Evolutionary conservation across 805 yeast genomes (phyloP).

Genomic region (Zygosaccharomyces gambellarensis): DNA sequence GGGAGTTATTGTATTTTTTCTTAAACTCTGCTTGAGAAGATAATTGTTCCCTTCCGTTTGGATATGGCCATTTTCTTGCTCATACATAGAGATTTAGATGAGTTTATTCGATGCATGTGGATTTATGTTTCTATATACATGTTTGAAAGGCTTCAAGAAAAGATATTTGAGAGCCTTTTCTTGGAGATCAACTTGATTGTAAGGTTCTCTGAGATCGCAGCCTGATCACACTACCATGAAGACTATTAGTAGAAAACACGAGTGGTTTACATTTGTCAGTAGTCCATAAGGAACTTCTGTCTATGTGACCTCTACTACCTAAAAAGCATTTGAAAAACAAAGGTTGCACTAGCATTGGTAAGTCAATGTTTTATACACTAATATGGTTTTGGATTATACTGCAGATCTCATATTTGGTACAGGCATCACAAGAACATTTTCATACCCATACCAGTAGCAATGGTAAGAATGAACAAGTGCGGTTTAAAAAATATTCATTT

Average conservation of each 20-base stretch:
- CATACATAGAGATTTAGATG: not conserved
- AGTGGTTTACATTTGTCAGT: not conserved
- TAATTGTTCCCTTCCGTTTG: not conserved
- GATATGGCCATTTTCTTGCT: not conserved
- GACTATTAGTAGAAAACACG: not conserved
- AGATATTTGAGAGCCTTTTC: too few species aligned
- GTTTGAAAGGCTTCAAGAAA: not conserved
- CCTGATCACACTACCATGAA: not conserved
- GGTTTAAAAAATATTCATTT: slow-evolving; percentile 22
- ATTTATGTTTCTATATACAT: not conserved
- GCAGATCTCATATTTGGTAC: not conserved
- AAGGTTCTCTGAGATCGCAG: too few species aligned
- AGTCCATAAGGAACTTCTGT: not conserved
- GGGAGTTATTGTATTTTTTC: too few species aligned
- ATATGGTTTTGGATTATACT: not conserved
- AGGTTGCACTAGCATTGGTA: not conserved
- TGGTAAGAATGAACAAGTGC: not conserved
- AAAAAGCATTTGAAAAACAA: not conserved
- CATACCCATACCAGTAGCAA: not conserved
- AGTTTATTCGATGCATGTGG: not conserved
- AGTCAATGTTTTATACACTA: not conserved
- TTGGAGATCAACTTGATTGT: too few species aligned
- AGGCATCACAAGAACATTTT: not conserved
- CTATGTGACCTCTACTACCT: not conserved
- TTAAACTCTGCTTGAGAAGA: too few species aligned